Conservation (phyloP, 148 eudicot species). For the Beta vulgaris region DNA sequence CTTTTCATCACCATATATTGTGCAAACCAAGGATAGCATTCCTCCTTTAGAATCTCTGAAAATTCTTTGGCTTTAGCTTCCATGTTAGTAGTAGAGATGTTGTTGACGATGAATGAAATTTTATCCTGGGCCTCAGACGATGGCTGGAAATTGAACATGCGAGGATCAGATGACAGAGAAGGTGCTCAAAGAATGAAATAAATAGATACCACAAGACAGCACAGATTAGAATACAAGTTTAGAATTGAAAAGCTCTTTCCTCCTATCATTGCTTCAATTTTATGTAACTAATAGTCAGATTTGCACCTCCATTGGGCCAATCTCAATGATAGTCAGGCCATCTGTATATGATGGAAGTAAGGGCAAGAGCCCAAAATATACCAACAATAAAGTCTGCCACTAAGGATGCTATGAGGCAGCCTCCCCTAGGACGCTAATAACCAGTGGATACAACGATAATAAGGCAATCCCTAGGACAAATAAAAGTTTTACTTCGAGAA, state of each 20-base stretch:
- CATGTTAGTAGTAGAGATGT: constrained; percentile 60
- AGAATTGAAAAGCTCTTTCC: background rate
- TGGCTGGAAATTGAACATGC: constrained; percentile 48
- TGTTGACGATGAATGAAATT: constrained; percentile 81
- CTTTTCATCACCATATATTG: constrained; percentile 98
- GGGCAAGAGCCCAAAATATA: background rate
- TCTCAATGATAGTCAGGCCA: background rate
- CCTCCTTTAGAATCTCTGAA: constrained; percentile 68
- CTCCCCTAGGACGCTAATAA: no score
- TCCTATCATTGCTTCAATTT: background rate
- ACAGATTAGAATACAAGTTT: background rate
- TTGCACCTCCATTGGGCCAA: background rate
- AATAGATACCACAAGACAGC: background rate
- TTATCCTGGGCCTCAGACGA: constrained; percentile 86
- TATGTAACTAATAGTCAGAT: no score
- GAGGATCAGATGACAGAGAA: background rate
- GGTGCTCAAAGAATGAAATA: background rate
- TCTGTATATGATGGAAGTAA: background rate
- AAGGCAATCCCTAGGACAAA: no score
- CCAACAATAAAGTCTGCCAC: background rate
- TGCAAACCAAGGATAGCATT: constrained; percentile 91
- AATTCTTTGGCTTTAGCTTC: constrained; percentile 93
- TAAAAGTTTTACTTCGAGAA: background rate
- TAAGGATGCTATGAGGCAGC: background rate
- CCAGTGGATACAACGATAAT: no score